Evolutionary conservation across 2,329 filamentous ascomycete genomes (phyloP).

Genomic region (Elsinoe batatas): DNA sequence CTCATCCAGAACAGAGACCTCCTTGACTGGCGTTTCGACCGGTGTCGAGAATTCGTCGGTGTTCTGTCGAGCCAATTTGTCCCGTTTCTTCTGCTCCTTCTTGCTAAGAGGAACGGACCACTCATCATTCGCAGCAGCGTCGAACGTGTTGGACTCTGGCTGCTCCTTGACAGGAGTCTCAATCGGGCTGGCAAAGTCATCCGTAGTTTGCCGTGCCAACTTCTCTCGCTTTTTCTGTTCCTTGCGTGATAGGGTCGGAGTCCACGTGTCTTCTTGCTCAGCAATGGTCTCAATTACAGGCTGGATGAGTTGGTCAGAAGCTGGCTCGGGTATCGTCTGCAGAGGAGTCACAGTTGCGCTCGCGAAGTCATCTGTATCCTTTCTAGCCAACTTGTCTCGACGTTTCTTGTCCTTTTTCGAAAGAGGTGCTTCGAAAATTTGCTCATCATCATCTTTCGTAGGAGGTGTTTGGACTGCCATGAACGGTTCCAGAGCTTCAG

Average conservation of each 20-base stretch:
- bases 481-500: background rate
- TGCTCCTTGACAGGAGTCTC: background rate
- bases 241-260: slow-evolving; percentile 25
- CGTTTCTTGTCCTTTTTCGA: slow-evolving; percentile 15
- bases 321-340: background rate
- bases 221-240: slow-evolving; percentile 32
- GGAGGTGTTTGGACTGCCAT: background rate
- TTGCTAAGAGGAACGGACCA: slow-evolving; percentile 15
- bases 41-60: slow-evolving; percentile 19
- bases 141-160: no score
- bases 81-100: slow-evolving; percentile 18
- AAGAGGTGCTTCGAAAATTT: slow-evolving; percentile 4
- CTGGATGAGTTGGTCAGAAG: no score
- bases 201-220: slow-evolving; percentile 24
- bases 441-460: background rate
- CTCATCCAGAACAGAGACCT: slow-evolving; percentile 20
- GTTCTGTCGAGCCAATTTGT: slow-evolving; percentile 20
- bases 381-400: background rate
- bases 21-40: background rate
- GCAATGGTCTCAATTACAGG: no score
- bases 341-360: background rate
- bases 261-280: slow-evolving; percentile 22
- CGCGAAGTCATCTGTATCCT: slow-evolving; percentile 7
- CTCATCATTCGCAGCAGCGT: slow-evolving; percentile 6
- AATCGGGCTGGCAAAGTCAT: background rate